These are phyloP conservation scores for Phyllostachys edulis DNA, from an alignment of 176 grass and related monocot genomes.

Conservation along the genomic window DNA sequence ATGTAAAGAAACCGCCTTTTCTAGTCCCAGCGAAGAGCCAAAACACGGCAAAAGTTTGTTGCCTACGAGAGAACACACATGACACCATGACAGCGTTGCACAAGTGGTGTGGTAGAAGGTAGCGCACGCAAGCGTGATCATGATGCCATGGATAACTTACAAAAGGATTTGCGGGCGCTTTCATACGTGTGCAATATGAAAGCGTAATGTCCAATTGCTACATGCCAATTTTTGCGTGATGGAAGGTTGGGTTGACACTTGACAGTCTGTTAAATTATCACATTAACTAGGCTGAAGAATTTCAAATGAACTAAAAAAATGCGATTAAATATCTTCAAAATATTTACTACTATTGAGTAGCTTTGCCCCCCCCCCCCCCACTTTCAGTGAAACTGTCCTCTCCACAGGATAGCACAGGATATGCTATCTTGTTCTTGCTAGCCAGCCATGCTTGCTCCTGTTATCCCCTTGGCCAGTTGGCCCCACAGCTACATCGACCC, in stretches of 20 bases:
- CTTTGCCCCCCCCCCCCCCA: too few relatives aligned
- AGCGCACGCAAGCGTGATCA: not conserved
- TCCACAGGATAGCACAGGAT: not conserved
- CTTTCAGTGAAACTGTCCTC: too few relatives aligned
- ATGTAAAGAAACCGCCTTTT: not conserved
- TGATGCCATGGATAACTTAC: not conserved
- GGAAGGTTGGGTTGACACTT: not conserved
- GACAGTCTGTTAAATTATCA: not conserved
- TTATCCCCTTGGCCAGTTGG: not conserved
- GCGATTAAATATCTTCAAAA: too few relatives aligned
- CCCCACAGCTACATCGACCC: slow-evolving; percentile 6
- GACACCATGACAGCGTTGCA: not conserved
- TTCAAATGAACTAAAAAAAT: not conserved
- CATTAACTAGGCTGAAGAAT: not conserved
- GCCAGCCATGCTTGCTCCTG: not conserved
- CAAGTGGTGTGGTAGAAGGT: not conserved
- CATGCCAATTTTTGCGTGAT: not conserved
- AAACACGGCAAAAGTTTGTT: not conserved
- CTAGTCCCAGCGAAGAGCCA: not conserved
- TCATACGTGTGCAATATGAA: not conserved
- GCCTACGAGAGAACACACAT: not conserved
- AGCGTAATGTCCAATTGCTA: too few relatives aligned
- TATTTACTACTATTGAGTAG: too few relatives aligned
- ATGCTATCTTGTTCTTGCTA: not conserved
- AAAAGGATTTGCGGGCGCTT: not conserved